Conservation (phyloP, 2,329 filamentous ascomycete genomes). For the Diaporthe eres region DNA sequence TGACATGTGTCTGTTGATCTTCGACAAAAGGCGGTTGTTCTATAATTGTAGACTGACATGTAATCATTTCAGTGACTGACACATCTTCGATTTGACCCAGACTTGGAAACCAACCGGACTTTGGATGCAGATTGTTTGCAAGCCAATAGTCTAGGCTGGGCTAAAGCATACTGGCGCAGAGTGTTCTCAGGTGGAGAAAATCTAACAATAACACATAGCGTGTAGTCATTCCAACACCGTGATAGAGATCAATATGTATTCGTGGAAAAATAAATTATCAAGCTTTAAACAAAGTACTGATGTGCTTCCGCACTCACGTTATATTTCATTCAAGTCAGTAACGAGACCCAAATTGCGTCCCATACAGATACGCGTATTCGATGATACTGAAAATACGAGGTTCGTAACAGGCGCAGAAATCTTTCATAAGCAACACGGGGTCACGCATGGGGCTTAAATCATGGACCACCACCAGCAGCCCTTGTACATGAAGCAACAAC, state of each 20-base stretch:
- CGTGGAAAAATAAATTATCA: no score
- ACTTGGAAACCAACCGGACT: neutral
- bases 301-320: no score
- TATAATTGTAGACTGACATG: neutral
- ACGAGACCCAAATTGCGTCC: no score
- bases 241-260: no score
- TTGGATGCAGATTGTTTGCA: neutral
- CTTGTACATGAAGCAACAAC: conserved; percentile 7
- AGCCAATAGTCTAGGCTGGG: neutral
- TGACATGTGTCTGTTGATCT: no score
- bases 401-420: neutral
- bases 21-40: neutral
- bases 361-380: neutral
- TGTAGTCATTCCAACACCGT: no score
- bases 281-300: no score
- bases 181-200: no score
- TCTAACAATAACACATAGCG: neutral
- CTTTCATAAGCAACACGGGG: no score
- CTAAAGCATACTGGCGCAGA: neutral
- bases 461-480: neutral
- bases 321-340: no score
- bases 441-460: neutral
- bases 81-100: neutral
- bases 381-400: no score
- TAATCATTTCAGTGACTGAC: neutral